A percentile compares a stretch with the other conserved stretches of the same genome.
Conservation (phyloP, 2,329 filamentous ascomycete species). For the Fusarium decemcellulare region DNA sequence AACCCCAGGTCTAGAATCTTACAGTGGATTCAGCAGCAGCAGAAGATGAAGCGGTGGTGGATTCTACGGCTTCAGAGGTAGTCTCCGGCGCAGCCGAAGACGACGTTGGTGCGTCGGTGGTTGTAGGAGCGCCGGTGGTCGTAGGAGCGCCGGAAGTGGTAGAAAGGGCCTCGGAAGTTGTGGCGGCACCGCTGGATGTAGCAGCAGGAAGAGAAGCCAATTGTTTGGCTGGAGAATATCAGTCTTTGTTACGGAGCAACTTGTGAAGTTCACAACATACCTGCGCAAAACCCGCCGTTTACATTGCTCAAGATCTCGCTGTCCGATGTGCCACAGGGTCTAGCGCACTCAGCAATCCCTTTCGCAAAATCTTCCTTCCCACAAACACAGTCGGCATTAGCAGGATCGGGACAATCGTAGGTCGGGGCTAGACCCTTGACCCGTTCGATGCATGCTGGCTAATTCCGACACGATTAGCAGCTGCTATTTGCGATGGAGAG, state of each 20-base stretch:
- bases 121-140: constrained; percentile 12
- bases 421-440: constrained; percentile 22
- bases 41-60: constrained; percentile 1
- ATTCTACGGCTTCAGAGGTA: constrained; percentile 3
- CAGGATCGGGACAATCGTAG: constrained; percentile 47
- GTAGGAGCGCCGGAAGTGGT: constrained; percentile 15
- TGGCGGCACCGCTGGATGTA: constrained; percentile 14
- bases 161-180: constrained; percentile 23
- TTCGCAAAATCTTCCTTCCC: constrained; percentile 50
- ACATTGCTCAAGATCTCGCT: constrained; percentile 40
- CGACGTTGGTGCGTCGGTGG: constrained; percentile 11
- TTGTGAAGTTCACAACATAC: constrained; percentile 30
- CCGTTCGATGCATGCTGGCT: constrained; percentile 33
- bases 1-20: constrained; percentile 7
- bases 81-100: constrained; percentile 7
- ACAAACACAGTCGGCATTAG: constrained; percentile 58
- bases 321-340: constrained; percentile 44
- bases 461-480: constrained; percentile 21
- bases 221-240: constrained; percentile 26
- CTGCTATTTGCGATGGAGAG: not conserved
- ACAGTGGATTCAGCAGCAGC: constrained; percentile 30
- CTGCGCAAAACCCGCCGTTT: constrained; percentile 38
- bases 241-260: constrained; percentile 9
- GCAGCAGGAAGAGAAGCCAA: constrained; percentile 25
- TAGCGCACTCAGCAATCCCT: constrained; percentile 59